phyloP scores from a whole-genome alignment of 495 filamentous ascomycete genomes.

The Tuber brumale region DNA sequence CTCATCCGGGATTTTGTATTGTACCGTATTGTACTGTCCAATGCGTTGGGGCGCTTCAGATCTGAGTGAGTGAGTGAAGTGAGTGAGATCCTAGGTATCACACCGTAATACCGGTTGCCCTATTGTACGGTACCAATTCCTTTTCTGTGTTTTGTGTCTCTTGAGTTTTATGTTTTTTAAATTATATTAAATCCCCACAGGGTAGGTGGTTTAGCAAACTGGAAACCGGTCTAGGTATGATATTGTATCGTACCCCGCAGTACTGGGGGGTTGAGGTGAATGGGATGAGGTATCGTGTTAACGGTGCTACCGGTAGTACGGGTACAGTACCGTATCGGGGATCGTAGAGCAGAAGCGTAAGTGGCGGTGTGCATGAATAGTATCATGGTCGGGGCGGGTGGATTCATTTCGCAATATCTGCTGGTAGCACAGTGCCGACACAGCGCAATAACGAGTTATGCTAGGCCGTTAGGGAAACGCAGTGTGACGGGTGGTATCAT shows the following conservation, averaged over 20 bases:
- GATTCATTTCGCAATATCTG: not conserved
- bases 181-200: not conserved
- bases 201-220: too few species aligned
- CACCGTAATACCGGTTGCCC: not conserved
- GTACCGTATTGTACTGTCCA: not conserved
- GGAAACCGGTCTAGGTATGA: too few species aligned
- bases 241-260: too few species aligned
- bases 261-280: too few species aligned
- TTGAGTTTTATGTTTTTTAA: not conserved
- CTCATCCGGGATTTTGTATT: not conserved
- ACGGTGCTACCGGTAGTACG: not conserved
- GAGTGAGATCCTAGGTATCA: not conserved
- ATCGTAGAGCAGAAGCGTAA: not conserved
- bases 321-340: not conserved
- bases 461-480: not conserved
- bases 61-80: not conserved
- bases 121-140: not conserved
- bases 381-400: not conserved
- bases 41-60: not conserved
- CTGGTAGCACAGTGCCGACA: not conserved
- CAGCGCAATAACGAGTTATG: not conserved
- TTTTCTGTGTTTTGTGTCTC: not conserved
- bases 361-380: conserved; percentile 1
- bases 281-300: not conserved
- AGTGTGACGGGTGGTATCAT: not conserved